A percentile compares a stretch with the other conserved stretches of the same genome.
phyloP scores from a whole-genome alignment of 768 basidiomycete species.

The Leucosporidium scottii region DNA sequence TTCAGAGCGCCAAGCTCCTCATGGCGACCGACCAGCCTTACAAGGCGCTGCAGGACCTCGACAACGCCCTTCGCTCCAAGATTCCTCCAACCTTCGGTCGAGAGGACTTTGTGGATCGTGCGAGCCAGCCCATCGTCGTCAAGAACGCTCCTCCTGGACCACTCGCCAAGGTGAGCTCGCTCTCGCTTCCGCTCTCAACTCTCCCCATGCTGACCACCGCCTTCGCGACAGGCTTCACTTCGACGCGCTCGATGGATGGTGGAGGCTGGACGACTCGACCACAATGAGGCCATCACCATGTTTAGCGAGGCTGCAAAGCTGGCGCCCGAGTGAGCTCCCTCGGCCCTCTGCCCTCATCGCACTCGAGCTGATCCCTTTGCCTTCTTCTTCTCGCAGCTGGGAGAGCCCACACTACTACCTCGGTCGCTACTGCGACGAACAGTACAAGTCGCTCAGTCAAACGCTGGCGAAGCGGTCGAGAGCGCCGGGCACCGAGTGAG shows the following conservation, averaged over 20 bases:
- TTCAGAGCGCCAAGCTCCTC: constrained; percentile 82
- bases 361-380: constrained; percentile 2
- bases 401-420: constrained; percentile 81
- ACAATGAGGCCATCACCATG: constrained; percentile 54
- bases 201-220: too few relatives aligned
- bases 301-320: constrained; percentile 43
- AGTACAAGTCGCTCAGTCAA: constrained; percentile 6
- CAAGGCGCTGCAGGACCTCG: constrained; percentile 78
- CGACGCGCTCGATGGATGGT: constrained; percentile 87
- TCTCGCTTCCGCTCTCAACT: not conserved
- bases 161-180: constrained; percentile 59
- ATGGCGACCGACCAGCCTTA: constrained; percentile 70
- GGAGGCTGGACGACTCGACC: constrained; percentile 74
- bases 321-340: constrained; percentile 41
- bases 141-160: constrained; percentile 3
- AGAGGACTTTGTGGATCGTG: constrained; percentile 19
- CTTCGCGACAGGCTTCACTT: constrained; percentile 45
- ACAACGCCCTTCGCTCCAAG: constrained; percentile 51
- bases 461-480: not conserved
- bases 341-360: not conserved
- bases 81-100: constrained; percentile 4
- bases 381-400: constrained; percentile 48
- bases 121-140: constrained; percentile 1
- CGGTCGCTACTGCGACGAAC: constrained; percentile 72
- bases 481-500: not conserved